Base-by-base conservation (phyloP, 257 asterid species). In the Solanum peruvianum region DNA sequence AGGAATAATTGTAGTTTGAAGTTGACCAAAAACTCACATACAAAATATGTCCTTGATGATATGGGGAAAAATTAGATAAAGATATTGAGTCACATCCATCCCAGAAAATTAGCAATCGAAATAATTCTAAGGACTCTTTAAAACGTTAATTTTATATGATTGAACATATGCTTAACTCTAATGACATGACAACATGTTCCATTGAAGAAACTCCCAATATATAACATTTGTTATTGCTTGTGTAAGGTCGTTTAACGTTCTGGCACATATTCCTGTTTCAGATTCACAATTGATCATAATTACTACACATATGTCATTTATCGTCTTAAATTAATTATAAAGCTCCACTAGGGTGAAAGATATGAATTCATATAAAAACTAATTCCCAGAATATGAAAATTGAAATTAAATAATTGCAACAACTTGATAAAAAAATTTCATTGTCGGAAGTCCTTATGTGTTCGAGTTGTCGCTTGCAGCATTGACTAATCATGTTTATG, bases 31-130 rank as follows among this genome's bases (percentile, higher is more conserved):
- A 35, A 33, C 35, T 33, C 35, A 33, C 35, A 33, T 35, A 49
- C 3, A 2, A 49, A 15, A 15, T 15, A 49, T 49, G 21, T 15
- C 21, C 3, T 5, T 15, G 60, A 49, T 49, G 60, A 49, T 49
- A 6, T 15, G 60, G 9, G 23, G 21, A 6, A 60, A 60, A 8
- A 9, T 15, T 60, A 11, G 6, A 60, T 23, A 23, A n/a, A 62
- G 75, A 87, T 9, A 60, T 52, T 4, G 82, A 23, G 21, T 29
- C 89, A 0, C 47, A 84, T 21, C 87, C 90, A 1, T 86, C 87
- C 58, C 91, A 86, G 0, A 91, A 91, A 44, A 89, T 85, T 87
- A 88, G 82, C 13, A 90, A 78, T 60, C 89, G 31, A 62, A 67
- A 85, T 47, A 70, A 89, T 35, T 29, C 82, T 7, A 90, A 66